phyloP scores from a whole-genome alignment of 1,284 basidiomycete species.

The Ustilago tritici region DNA sequence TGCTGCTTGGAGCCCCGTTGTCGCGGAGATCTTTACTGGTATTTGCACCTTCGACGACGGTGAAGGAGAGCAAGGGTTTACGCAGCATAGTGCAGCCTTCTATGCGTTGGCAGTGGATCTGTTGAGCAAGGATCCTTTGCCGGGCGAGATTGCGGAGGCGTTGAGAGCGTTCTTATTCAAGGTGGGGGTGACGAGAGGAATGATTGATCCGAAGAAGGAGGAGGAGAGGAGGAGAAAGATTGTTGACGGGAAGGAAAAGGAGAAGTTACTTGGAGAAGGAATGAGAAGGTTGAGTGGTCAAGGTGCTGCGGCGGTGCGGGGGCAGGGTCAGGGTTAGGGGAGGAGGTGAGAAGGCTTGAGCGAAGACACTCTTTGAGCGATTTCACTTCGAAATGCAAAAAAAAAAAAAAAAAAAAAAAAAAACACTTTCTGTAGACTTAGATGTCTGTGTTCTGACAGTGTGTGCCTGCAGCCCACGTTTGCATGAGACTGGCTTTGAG shows the following conservation, averaged over 20 bases:
- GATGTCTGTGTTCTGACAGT: too few relatives aligned
- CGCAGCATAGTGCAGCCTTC: conserved; percentile 57
- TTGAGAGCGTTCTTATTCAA: conserved; percentile 54
- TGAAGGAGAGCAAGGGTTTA: conserved; percentile 33
- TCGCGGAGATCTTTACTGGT: conserved; percentile 90
- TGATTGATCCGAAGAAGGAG: conserved; percentile 47
- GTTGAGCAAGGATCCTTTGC: conserved; percentile 55
- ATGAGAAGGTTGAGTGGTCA: conserved; percentile 27
- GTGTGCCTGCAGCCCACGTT: too few relatives aligned
- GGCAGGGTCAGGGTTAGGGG: not conserved
- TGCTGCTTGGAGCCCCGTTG: conserved; percentile 95
- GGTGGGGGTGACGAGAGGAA: conserved; percentile 52
- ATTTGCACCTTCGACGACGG: conserved; percentile 87
- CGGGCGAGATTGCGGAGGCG: conserved; percentile 46
- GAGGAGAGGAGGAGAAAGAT: conserved; percentile 33
- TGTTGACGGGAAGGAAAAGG: conserved; percentile 40
- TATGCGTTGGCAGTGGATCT: conserved; percentile 67
- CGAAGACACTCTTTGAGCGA: too few relatives aligned
- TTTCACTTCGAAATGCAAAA: too few relatives aligned
- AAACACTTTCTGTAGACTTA: too few relatives aligned
- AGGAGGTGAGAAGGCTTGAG: not conserved
- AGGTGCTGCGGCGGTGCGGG: not conserved
- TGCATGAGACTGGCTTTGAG: too few relatives aligned
- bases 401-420: too few relatives aligned
- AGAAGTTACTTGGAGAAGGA: conserved; percentile 36